phyloP scores from a whole-genome alignment of 805 yeast species.

The Maudiozyma barnettii region DNA sequence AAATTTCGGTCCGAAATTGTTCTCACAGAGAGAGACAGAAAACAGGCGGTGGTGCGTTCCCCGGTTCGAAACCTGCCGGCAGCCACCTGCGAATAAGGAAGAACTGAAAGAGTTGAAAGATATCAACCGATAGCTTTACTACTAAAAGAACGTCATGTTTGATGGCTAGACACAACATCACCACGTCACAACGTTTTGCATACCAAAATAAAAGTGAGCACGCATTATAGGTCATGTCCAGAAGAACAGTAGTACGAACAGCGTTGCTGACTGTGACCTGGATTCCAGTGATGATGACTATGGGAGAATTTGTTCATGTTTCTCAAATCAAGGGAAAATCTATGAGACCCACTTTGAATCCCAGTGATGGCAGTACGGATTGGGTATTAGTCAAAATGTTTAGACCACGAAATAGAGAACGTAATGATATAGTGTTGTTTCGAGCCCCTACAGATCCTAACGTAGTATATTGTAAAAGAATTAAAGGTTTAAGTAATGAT shows the following conservation, averaged over 20 bases:
- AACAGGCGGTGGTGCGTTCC: no score
- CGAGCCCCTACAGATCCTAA: slow-evolving; percentile 77
- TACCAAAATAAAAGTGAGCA: no score
- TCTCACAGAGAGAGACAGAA: no score
- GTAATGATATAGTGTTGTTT: slow-evolving; percentile 68
- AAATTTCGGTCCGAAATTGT: no score
- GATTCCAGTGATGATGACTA: slow-evolving; percentile 69
- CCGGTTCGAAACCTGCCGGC: no score
- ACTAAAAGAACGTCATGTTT: no score
- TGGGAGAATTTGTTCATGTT: slow-evolving; percentile 62
- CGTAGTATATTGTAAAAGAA: slow-evolving; percentile 65
- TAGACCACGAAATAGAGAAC: slow-evolving; percentile 9
- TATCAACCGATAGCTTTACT: no score
- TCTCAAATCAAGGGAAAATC: slow-evolving; percentile 72
- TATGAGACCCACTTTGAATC: slow-evolving; percentile 86
- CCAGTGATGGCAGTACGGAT: slow-evolving; percentile 44
- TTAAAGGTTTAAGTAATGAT: slow-evolving; percentile 71
- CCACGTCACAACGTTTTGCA: no score
- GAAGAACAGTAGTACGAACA: neutral
- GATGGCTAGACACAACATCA: no score
- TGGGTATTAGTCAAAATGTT: slow-evolving; percentile 43
- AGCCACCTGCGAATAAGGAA: no score
- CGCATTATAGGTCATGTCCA: neutral
- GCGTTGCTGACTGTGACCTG: slow-evolving; percentile 39
- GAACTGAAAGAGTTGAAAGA: no score